Evolutionary conservation across 1,284 basidiomycete species (phyloP).

Genomic region (Ganoderma resinaceum): DNA sequence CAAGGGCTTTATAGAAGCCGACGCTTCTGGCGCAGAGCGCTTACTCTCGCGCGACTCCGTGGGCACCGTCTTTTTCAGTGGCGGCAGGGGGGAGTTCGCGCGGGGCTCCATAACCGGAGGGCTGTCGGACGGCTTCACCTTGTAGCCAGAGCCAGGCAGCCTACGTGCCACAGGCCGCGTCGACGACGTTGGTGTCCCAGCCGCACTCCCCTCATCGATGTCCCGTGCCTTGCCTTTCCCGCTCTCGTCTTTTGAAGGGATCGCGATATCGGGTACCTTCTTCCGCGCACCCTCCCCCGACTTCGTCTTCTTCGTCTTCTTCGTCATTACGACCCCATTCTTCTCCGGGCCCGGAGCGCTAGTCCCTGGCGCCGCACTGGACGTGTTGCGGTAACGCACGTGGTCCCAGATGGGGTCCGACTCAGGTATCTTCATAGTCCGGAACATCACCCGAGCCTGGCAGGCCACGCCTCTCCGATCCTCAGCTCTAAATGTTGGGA

Average conservation of each 20-base stretch:
- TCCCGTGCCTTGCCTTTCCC: conserved; percentile 43
- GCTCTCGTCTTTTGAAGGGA: conserved; percentile 64
- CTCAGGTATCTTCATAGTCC: conserved; percentile 57
- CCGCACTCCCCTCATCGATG: conserved; percentile 27
- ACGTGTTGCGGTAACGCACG: conserved; percentile 40
- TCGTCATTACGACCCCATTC: conserved; percentile 31
- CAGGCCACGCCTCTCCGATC: conserved; percentile 56
- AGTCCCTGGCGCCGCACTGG: conserved; percentile 19
- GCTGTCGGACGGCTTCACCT: conserved; percentile 33
- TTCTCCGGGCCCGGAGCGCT: conserved; percentile 22
- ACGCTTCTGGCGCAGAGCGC: conserved; percentile 26
- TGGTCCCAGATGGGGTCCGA: conserved; percentile 63
- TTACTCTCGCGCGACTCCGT: conserved; percentile 35
- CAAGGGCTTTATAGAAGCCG: conserved; percentile 32
- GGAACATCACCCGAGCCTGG: conserved; percentile 54
- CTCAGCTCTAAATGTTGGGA: conserved; percentile 51
- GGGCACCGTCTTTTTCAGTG: conserved; percentile 32
- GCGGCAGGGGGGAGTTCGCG: conserved; percentile 25
- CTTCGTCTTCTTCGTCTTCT: conserved; percentile 55
- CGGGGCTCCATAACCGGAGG: conserved; percentile 29
- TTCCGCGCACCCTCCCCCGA: conserved; percentile 32
- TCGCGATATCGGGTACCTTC: conserved; percentile 48
- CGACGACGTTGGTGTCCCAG: conserved; percentile 30
- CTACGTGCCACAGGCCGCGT: conserved; percentile 37
- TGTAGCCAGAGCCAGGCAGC: conserved; percentile 58